Evolutionary conservation across 2,329 filamentous ascomycete species (phyloP).

Genomic region (Penicillium sp.): DNA sequence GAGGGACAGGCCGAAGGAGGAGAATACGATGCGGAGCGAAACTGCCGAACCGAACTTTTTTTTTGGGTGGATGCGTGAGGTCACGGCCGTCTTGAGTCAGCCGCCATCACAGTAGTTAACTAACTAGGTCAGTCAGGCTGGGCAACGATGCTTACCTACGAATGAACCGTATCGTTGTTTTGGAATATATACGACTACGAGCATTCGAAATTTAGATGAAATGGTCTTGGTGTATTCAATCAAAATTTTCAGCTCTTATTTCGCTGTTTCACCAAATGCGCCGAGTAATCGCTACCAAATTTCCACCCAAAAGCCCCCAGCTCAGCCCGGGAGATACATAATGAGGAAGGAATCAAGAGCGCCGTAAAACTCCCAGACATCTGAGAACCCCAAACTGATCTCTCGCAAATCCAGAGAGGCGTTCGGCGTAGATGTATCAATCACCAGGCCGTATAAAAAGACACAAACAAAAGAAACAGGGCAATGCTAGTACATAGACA

Average conservation of each 20-base stretch:
- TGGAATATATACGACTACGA: neutral
- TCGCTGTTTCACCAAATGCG: conserved; percentile 22
- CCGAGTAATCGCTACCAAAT: conserved; percentile 22
- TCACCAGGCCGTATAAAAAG: conserved; percentile 22
- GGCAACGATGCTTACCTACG: neutral
- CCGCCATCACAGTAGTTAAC: neutral
- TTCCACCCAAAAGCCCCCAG: conserved; percentile 17
- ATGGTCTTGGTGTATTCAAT: conserved; percentile 2
- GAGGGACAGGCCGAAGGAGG: neutral
- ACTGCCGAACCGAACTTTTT: conserved; percentile 6
- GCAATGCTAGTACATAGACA: conserved; percentile 15
- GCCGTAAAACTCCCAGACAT: conserved; percentile 24
- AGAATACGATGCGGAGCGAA: neutral
- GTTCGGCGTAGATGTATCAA: conserved; percentile 19
- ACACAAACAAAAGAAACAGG: conserved; percentile 2
- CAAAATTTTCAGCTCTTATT: conserved; percentile 24
- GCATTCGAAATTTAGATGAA: too few relatives aligned
- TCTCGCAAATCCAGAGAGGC: conserved; percentile 16
- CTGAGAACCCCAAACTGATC: conserved; percentile 10
- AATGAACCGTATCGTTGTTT: neutral
- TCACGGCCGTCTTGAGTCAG: conserved; percentile 2
- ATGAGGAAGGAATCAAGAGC: conserved; percentile 17
- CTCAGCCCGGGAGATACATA: conserved; percentile 18
- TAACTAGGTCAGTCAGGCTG: too few relatives aligned
- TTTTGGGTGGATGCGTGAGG: conserved; percentile 1